Evolutionary conservation across 1,139 yeast species (phyloP).

Genomic region (Yamadazyma jaroonii): DNA sequence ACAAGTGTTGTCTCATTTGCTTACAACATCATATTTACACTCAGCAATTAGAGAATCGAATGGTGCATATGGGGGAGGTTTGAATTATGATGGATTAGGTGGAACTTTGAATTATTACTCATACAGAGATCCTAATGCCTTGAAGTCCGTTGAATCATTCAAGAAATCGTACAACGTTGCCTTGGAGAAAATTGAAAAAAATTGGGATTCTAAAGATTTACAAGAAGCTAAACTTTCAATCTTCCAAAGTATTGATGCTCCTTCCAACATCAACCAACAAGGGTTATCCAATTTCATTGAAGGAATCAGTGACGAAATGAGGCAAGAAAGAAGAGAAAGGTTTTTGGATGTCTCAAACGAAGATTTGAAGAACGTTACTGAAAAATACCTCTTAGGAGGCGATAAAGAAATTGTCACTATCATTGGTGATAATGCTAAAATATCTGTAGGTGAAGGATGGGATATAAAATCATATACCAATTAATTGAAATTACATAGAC

Average conservation of each 20-base stretch:
- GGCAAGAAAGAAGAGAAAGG: slow-evolving; percentile 74
- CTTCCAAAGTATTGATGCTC: slow-evolving; percentile 91
- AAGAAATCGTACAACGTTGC: slow-evolving; percentile 58
- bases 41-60: slow-evolving; percentile 91
- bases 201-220: slow-evolving; percentile 57
- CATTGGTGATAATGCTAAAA: slow-evolving; percentile 47
- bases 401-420: slow-evolving; percentile 39
- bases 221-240: slow-evolving; percentile 88
- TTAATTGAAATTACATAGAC: background rate
- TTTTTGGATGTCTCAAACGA: slow-evolving; percentile 61
- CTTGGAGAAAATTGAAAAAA: slow-evolving; percentile 40
- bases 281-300: slow-evolving; percentile 66
- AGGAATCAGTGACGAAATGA: slow-evolving; percentile 75
- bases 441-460: slow-evolving; percentile 36
- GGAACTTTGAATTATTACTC: slow-evolving; percentile 84
- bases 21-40: slow-evolving; percentile 83
- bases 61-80: slow-evolving; percentile 98
- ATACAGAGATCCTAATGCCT: slow-evolving; percentile 90
- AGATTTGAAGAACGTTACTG: slow-evolving; percentile 64
- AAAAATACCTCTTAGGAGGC: slow-evolving; percentile 48
- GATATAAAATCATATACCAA: slow-evolving; percentile 17
- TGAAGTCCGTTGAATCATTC: slow-evolving; percentile 63
- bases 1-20: slow-evolving; percentile 75
- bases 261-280: slow-evolving; percentile 76
- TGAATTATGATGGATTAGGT: slow-evolving; percentile 75